These are phyloP conservation scores for Coemansia interrupta DNA, from an alignment of 192 early-diverging fungal species.

Conservation along the genomic window DNA sequence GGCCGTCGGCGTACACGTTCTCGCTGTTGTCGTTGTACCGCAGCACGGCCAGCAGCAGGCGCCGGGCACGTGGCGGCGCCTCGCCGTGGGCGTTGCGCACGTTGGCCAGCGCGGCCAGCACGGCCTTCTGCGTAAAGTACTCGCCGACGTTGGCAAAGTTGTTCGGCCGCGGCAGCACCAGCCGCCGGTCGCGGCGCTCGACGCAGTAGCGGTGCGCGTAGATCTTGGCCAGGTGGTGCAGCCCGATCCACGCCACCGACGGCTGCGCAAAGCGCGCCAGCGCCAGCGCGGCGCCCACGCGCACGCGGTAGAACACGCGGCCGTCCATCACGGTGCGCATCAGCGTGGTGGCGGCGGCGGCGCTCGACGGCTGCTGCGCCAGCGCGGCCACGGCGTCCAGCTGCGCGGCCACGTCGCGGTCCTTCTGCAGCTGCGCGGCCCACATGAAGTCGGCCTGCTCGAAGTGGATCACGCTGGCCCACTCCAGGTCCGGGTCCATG, in stretches of 20 bases:
- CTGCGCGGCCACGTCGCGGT: conserved; percentile 89
- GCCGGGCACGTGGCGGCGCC: conserved; percentile 59
- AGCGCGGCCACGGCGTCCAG: conserved; percentile 77
- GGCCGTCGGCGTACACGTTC: conserved; percentile 79
- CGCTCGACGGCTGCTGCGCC: conserved; percentile 55
- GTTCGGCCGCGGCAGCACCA: conserved; percentile 73
- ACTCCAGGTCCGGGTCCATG: conserved; percentile 89
- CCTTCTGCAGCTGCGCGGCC: conserved; percentile 84
- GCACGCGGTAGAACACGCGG: conserved; percentile 81
- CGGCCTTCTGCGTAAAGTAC: conserved; percentile 88
- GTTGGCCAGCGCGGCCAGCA: conserved; percentile 68
- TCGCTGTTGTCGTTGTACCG: conserved; percentile 91
- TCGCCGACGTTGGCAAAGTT: conserved; percentile 83
- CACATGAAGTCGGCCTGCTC: conserved; percentile 94
- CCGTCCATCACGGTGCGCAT: conserved; percentile 72
- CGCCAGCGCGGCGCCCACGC: conserved; percentile 73
- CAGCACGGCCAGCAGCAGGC: conserved; percentile 73
- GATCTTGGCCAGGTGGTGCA: conserved; percentile 69
- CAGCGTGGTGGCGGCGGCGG: conserved; percentile 70
- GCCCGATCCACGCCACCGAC: conserved; percentile 61
- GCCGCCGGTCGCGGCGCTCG: conserved; percentile 11
- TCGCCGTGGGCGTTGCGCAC: conserved; percentile 62
- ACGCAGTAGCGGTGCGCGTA: conserved; percentile 74
- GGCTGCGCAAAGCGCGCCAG: conserved; percentile 61
- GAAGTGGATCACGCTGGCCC: conserved; percentile 84